A percentile compares a stretch with the other conserved stretches of the same genome.
Evolutionary conservation across 2,329 filamentous ascomycete species (phyloP).

Genomic region (Penicillium sp.): DNA sequence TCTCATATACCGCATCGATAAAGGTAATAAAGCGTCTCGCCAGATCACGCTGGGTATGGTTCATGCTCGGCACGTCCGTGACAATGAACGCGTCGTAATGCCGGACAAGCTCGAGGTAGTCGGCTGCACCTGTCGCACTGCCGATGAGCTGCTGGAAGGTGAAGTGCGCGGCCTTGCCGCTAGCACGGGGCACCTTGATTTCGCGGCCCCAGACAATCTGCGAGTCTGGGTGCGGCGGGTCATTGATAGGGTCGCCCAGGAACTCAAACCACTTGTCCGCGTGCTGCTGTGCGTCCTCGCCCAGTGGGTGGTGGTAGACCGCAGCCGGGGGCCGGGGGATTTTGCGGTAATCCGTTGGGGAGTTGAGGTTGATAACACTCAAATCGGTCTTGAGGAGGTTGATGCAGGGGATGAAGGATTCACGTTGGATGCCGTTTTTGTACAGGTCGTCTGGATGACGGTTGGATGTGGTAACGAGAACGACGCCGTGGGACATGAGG

Average conservation of each 20-base stretch:
- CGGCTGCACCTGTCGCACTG: conserved; percentile 82
- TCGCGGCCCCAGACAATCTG: conserved; percentile 92
- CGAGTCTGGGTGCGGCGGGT: conserved; percentile 72
- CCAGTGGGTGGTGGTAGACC: conserved; percentile 89
- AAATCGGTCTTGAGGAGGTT: conserved; percentile 81
- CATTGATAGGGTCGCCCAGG: conserved; percentile 74
- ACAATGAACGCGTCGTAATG: conserved; percentile 91
- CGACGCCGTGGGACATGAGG: conserved; percentile 94
- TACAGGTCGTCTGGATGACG: conserved; percentile 95
- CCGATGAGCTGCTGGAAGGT: conserved; percentile 91
- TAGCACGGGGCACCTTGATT: conserved; percentile 81
- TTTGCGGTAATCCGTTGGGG: conserved; percentile 93
- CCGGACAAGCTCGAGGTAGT: conserved; percentile 88
- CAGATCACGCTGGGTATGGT: conserved; percentile 76
- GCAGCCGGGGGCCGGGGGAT: conserved; percentile 89
- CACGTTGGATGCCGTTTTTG: conserved; percentile 94
- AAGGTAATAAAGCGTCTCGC: conserved; percentile 95
- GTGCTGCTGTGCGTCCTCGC: conserved; percentile 71
- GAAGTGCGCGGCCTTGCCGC: conserved; percentile 84
- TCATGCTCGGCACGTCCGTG: conserved; percentile 91
- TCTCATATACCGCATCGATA: conserved; percentile 92
- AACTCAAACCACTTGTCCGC: conserved; percentile 95
- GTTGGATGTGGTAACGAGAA: conserved; percentile 93
- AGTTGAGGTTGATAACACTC: conserved; percentile 90
- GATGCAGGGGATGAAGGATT: conserved; percentile 94